These are phyloP conservation scores for Pichia phayaonensis DNA, from an alignment of 805 yeast genomes.

Conservation along the genomic window DNA sequence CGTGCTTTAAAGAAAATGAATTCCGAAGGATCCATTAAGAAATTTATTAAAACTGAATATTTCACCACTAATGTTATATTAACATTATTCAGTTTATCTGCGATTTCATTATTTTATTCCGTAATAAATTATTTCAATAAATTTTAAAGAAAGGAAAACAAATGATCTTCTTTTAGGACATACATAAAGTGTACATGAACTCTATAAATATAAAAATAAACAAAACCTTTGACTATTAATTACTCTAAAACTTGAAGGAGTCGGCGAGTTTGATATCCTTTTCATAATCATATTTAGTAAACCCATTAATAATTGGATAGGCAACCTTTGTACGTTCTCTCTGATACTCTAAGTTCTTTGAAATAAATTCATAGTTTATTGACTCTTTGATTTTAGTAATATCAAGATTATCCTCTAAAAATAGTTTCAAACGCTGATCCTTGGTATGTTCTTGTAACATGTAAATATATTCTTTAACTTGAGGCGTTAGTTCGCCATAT, in stretches of 20 bases:
- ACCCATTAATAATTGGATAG: slow-evolving; percentile 10
- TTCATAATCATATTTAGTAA: slow-evolving; percentile 9
- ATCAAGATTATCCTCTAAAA: slow-evolving; percentile 3
- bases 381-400: slow-evolving; percentile 2
- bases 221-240: background rate
- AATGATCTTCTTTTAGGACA: background rate
- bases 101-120: slow-evolving; percentile 14
- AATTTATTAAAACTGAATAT: slow-evolving; percentile 15
- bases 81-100: slow-evolving; percentile 17
- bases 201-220: background rate
- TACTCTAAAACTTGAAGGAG: background rate
- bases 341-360: slow-evolving; percentile 8
- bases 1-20: slow-evolving; percentile 38
- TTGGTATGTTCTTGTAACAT: slow-evolving; percentile 7
- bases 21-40: slow-evolving; percentile 25
- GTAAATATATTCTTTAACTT: slow-evolving; percentile 6
- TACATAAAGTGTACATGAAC: background rate
- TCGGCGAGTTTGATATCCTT: slow-evolving; percentile 21
- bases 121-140: background rate
- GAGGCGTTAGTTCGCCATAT: slow-evolving; percentile 3
- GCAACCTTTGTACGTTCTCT: slow-evolving; percentile 11
- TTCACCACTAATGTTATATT: slow-evolving; percentile 11
- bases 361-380: slow-evolving; percentile 12
- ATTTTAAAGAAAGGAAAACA: background rate
- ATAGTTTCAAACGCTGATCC: slow-evolving; percentile 10